phyloP scores from a whole-genome alignment of 2,329 filamentous ascomycete genomes.

The Penicillium thymicola region DNA sequence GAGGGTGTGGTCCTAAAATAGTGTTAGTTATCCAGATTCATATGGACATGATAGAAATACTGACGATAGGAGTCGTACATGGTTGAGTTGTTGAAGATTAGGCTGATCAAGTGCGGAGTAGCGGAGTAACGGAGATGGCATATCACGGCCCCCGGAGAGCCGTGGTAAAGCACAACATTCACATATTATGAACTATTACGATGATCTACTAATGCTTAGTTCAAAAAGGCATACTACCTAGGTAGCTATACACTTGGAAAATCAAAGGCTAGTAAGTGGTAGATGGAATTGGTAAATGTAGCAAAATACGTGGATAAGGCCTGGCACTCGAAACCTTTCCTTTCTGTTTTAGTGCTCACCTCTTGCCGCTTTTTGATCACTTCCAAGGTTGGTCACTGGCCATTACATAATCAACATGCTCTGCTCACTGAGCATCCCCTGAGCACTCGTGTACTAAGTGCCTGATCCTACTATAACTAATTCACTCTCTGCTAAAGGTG shows the following conservation, averaged over 20 bases:
- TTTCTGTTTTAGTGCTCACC: no score
- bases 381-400: no score
- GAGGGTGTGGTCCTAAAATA: conserved; percentile 67
- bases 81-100: conserved; percentile 3
- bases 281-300: neutral
- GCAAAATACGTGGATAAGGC: neutral
- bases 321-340: no score
- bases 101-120: conserved; percentile 4
- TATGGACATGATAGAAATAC: conserved; percentile 15
- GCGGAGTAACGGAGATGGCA: conserved; percentile 1
- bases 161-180: neutral
- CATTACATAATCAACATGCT: no score
- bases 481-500: no score
- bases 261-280: neutral
- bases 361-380: no score
- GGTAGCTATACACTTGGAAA: no score
- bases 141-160: neutral
- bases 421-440: no score
- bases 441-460: no score
- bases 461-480: no score
- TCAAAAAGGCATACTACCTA: no score
- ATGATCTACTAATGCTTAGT: neutral
- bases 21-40: neutral
- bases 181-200: neutral
- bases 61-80: conserved; percentile 48